Conservation (phyloP, 2,329 filamentous ascomycete genomes). For the Aspergillus candidus region DNA sequence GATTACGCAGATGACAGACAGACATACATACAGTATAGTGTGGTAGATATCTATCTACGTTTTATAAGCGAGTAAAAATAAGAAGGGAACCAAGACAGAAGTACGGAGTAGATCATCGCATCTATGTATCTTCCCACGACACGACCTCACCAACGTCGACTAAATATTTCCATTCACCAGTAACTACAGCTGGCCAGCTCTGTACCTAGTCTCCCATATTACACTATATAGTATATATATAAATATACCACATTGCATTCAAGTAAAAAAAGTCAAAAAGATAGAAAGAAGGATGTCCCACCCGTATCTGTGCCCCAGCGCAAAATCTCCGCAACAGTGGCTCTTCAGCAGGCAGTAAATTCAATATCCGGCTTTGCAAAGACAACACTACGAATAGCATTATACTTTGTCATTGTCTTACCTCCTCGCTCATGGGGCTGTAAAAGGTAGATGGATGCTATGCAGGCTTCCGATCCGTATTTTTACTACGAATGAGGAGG, state of each 20-base stretch:
- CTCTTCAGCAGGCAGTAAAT: constrained; percentile 54
- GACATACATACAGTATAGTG: not conserved
- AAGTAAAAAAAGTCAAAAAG: no score
- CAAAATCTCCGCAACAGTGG: constrained; percentile 54
- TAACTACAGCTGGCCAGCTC: no score
- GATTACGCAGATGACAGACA: not conserved
- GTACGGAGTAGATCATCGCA: no score
- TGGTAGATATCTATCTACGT: no score
- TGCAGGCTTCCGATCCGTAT: constrained; percentile 20
- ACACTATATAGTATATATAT: not conserved
- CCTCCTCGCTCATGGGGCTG: constrained; percentile 38
- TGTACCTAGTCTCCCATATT: no score
- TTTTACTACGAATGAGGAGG: constrained; percentile 32
- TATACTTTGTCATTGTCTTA: constrained; percentile 20
- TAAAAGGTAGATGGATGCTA: constrained; percentile 18
- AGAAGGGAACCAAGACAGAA: no score
- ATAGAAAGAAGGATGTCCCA: constrained; percentile 43
- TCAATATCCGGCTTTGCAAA: constrained; percentile 32
- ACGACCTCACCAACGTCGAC: no score
- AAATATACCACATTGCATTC: not conserved
- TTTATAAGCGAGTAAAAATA: not conserved
- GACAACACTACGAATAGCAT: constrained; percentile 13
- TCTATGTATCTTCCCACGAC: no score
- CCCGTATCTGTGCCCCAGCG: constrained; percentile 64
- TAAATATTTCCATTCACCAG: no score